Evolutionary conservation across 2,329 filamentous ascomycete genomes (phyloP).

Genomic region (Ophiosphaerella herpotricha): DNA sequence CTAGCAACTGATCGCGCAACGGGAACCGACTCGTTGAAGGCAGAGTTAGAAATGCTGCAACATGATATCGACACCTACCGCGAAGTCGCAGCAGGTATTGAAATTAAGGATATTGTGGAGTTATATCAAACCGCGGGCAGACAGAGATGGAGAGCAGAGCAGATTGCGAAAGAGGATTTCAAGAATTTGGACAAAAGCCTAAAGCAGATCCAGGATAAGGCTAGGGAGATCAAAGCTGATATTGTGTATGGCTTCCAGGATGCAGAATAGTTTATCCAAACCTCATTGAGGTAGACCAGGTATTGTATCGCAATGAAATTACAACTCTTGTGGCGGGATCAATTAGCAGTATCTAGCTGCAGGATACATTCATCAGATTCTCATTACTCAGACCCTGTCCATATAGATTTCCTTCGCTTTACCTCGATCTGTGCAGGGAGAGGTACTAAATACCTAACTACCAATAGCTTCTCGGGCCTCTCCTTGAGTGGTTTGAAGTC

Average conservation of each 20-base stretch:
- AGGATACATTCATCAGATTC: no score
- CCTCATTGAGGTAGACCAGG: neutral
- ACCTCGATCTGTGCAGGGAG: constrained; percentile 10
- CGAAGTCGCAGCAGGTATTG: constrained; percentile 2
- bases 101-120: constrained; percentile 15
- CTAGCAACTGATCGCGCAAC: constrained; percentile 10
- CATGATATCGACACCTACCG: constrained; percentile 13
- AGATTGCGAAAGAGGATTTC: constrained; percentile 18
- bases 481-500: constrained; percentile 37
- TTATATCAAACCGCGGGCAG: constrained; percentile 17
- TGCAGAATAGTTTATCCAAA: neutral
- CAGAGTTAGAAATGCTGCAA: constrained; percentile 17
- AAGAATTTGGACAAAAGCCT: constrained; percentile 15
- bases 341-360: no score
- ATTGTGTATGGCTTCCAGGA: constrained; percentile 9
- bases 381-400: constrained; percentile 26
- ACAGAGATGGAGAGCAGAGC: constrained; percentile 9
- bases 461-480: constrained; percentile 26
- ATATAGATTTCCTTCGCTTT: constrained; percentile 12
- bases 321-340: no score
- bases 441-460: constrained; percentile 16
- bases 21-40: constrained; percentile 13
- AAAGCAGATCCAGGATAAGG: constrained; percentile 3
- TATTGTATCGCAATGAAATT: no score
- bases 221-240: constrained; percentile 13